Conservation (phyloP, 495 filamentous ascomycete genomes). For the Tuber magnatum region DNA sequence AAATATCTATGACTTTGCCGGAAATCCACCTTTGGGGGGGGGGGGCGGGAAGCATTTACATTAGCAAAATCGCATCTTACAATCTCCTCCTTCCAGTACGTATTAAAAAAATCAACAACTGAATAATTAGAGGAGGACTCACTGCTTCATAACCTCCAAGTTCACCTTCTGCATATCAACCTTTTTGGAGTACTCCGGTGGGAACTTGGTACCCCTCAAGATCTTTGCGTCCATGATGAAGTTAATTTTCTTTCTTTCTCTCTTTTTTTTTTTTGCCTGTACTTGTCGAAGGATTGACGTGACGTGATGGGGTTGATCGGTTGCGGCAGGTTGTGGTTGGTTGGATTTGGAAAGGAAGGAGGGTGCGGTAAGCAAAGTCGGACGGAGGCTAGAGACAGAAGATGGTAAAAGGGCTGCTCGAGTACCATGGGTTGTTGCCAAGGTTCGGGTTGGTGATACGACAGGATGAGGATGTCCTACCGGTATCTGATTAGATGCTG, state of each 20-base stretch:
- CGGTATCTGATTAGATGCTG: neutral
- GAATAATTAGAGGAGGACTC: conserved; percentile 33
- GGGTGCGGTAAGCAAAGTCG: neutral
- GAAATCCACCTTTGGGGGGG: conserved; percentile 71
- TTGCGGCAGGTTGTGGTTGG: neutral
- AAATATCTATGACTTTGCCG: conserved; percentile 72
- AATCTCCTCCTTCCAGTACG: neutral
- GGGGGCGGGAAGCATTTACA: neutral
- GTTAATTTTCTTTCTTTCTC: neutral
- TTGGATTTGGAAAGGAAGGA: neutral
- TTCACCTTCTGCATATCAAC: conserved; percentile 98
- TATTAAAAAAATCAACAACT: neutral
- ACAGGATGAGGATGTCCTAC: neutral
- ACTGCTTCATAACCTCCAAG: conserved; percentile 96
- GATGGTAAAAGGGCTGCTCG: neutral
- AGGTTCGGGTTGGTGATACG: neutral
- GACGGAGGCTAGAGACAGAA: neutral
- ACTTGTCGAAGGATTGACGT: neutral
- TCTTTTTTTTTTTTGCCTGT: neutral
- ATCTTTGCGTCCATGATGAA: conserved; percentile 51
- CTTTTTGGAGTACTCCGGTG: conserved; percentile 85
- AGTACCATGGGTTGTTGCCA: neutral
- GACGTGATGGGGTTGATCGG: neutral
- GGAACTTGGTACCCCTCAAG: conserved; percentile 84
- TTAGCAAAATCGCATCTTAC: neutral